Percentiles rank a stretch among this genome's conserved stretches.
Conservation (phyloP, 495 filamentous ascomycete species). For the Tetracladium marchalianum region DNA sequence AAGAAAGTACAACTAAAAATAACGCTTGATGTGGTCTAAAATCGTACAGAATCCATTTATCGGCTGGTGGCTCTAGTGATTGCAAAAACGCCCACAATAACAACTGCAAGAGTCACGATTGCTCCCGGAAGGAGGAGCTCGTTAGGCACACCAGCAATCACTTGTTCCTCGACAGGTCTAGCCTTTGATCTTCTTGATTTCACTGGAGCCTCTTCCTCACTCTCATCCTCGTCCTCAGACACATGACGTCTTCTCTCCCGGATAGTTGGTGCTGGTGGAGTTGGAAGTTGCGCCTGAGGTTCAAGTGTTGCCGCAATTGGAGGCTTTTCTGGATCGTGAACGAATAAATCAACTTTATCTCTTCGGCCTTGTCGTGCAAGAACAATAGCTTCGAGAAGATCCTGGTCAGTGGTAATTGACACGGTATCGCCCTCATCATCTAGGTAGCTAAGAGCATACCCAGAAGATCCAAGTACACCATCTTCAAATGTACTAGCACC, state of each 20-base stretch:
- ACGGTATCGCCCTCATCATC: constrained; percentile 98
- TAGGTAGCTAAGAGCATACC: constrained; percentile 90
- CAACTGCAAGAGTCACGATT: constrained; percentile 86
- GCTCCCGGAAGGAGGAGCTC: constrained; percentile 89
- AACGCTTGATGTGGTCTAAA: constrained; percentile 15
- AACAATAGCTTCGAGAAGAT: constrained; percentile 82
- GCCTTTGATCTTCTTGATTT: constrained; percentile 34
- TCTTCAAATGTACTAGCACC: constrained; percentile 67
- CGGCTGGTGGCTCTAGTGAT: constrained; percentile 65
- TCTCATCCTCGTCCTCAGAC: constrained; percentile 40
- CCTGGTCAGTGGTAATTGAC: constrained; percentile 91
- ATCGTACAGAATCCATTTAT: constrained; percentile 29
- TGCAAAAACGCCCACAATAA: constrained; percentile 90
- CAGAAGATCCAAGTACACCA: constrained; percentile 66
- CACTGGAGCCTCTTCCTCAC: constrained; percentile 50
- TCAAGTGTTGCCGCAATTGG: constrained; percentile 60
- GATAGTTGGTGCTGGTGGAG: constrained; percentile 41
- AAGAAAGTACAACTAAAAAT: constrained; percentile 4
- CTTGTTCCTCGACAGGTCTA: constrained; percentile 50
- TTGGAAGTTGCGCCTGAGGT: constrained; percentile 47
- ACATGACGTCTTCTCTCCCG: constrained; percentile 46
- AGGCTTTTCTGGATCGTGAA: constrained; percentile 85
- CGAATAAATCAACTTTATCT: constrained; percentile 95
- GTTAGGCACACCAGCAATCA: constrained; percentile 89
- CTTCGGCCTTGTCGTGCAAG: constrained; percentile 64